These are phyloP conservation scores for Marasmius tenuissimus DNA, from an alignment of 1,284 basidiomycete species.

Conservation along the genomic window DNA sequence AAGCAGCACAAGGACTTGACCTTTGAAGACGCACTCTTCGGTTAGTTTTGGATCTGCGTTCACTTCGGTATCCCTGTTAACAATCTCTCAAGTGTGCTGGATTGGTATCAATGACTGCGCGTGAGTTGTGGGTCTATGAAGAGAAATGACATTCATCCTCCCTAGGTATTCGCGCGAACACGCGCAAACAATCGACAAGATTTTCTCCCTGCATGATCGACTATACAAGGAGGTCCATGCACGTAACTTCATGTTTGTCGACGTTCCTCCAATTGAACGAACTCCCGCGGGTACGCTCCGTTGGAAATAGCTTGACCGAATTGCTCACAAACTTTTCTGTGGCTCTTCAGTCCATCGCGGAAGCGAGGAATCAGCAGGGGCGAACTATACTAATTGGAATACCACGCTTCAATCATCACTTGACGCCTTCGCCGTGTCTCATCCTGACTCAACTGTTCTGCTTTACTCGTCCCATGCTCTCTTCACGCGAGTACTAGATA, in stretches of 20 bases:
- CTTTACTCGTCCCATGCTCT: slow-evolving; percentile 48
- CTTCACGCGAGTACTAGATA: slow-evolving; percentile 47
- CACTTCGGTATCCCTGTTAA: not conserved
- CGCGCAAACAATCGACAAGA: slow-evolving; percentile 23
- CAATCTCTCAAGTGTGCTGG: slow-evolving; percentile 49
- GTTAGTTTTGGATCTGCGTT: slow-evolving; percentile 29
- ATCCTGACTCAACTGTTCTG: slow-evolving; percentile 45
- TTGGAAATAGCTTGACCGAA: not conserved
- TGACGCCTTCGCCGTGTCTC: slow-evolving; percentile 34
- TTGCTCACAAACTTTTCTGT: slow-evolving; percentile 1
- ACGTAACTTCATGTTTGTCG: slow-evolving; percentile 63
- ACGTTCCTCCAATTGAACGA: slow-evolving; percentile 58
- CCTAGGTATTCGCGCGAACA: slow-evolving; percentile 19
- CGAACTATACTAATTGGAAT: slow-evolving; percentile 46
- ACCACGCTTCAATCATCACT: slow-evolving; percentile 28
- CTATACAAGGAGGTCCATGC: slow-evolving; percentile 47
- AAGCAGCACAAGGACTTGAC: slow-evolving; percentile 43
- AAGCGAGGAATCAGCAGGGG: slow-evolving; percentile 3
- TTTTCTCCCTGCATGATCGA: slow-evolving; percentile 46
- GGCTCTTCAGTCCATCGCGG: slow-evolving; percentile 9
- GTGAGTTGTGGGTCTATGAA: slow-evolving; percentile 30
- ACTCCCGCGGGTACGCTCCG: slow-evolving; percentile 40
- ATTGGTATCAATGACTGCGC: slow-evolving; percentile 66
- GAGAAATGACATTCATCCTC: not conserved
- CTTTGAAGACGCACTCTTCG: slow-evolving; percentile 42